These are phyloP conservation scores for Phytophthora pinifolia DNA, from an alignment of 352 stramenopile species.

Conservation along the genomic window DNA sequence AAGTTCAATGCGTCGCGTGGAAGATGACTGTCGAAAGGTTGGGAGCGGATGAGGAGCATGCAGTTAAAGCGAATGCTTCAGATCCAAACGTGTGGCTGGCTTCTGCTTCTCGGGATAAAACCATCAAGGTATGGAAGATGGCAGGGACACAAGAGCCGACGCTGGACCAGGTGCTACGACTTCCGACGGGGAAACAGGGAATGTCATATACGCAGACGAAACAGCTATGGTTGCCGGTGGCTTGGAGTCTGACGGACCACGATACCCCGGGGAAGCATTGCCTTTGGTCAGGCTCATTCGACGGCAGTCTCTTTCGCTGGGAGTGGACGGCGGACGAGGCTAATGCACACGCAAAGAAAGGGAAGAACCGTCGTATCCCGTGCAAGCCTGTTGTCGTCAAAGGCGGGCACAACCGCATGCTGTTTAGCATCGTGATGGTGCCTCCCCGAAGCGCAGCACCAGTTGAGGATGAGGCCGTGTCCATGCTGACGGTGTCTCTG, in stretches of 20 bases:
- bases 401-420: conserved; percentile 58
- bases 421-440: conserved; percentile 64
- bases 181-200: conserved; percentile 66
- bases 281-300: conserved; percentile 73
- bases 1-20: conserved; percentile 68
- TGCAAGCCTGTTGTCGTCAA: conserved; percentile 55
- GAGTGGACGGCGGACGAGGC: conserved; percentile 36
- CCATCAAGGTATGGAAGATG: conserved; percentile 64
- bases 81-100: conserved; percentile 39
- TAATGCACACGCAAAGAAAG: conserved; percentile 13
- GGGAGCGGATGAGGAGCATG: neutral
- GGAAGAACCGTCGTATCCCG: conserved; percentile 15
- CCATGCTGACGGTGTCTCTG: conserved; percentile 61
- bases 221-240: conserved; percentile 71
- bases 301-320: conserved; percentile 66
- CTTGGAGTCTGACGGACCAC: conserved; percentile 38
- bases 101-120: conserved; percentile 68
- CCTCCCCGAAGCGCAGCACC: neutral
- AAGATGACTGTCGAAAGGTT: conserved; percentile 1
- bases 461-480: conserved; percentile 8
- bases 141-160: conserved; percentile 12
- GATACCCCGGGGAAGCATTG: conserved; percentile 17
- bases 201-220: conserved; percentile 67
- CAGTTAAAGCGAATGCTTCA: neutral
- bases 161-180: conserved; percentile 35